Base-by-base conservation (phyloP, 2,329 filamentous ascomycete species). In the Apiospora sp. region DNA sequence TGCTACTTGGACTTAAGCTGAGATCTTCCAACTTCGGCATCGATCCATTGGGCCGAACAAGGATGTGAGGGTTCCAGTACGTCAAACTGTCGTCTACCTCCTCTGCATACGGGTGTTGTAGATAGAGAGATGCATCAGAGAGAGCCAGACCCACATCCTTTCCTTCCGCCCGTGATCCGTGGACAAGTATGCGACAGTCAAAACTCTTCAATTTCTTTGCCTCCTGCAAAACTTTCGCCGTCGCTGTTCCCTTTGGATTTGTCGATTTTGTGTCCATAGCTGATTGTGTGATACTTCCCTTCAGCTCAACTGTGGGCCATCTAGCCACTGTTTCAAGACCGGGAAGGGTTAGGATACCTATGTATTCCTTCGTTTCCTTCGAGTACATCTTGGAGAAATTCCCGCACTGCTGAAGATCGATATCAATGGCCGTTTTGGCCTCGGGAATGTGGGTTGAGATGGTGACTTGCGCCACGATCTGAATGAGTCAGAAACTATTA, bases 151-250 rank as follows among this genome's bases (percentile, higher is more conserved):
- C 54, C 24, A 61, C 14, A 22, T 61, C 54, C 2, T 27, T 6
- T 10, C 14, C 30, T 61, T 61, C 54, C 4, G 2, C 30, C 10
- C 10, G 19, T 30, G 19, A 8, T 14, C 54, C 54, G 3, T 61
- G n/a, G n/a, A 61, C 27, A 37, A 64, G 54, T 34, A 64, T n/a
- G 14, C 54, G 54, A 10, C 54, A 64, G 34, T 64, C 54, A 37
- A 41, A 8, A 8, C 5, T 37, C n/a, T 2, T 34, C 54, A 64
- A 37, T 3, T 27, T 30, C n/a, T 6, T 2, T 27, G n/a, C 4
- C 10, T 10, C n/a, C n/a, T n/a, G n/a, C n/a, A n/a, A n/a, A n/a
- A n/a, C n/a, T n/a, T n/a, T n/a, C n/a, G n/a, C n/a, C n/a, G n/a
- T 61, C 2, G 10, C 13, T 34, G 51, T 6, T 22, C 16, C 5